Conservation (phyloP, 1,284 basidiomycete species). For the Pyrrhoderma noxium region DNA sequence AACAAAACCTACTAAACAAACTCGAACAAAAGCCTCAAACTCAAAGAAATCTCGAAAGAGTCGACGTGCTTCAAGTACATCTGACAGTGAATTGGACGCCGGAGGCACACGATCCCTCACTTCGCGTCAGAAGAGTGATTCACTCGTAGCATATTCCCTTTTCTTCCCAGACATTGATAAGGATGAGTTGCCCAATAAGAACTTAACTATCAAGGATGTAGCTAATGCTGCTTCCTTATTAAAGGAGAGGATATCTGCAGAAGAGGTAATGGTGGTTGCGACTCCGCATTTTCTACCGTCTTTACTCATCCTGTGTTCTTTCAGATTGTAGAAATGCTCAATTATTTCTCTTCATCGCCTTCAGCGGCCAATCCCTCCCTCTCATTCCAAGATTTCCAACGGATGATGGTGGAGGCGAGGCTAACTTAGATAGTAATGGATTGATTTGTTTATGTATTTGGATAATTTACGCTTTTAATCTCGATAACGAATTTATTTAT, state of each 20-base stretch:
- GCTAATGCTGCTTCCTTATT: conserved; percentile 47
- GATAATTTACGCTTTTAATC: background rate
- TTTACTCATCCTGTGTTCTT: background rate
- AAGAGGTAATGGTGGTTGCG: conserved; percentile 43
- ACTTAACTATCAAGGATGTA: conserved; percentile 58
- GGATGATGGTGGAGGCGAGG: conserved; percentile 59
- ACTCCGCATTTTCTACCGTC: background rate
- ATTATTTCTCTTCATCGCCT: conserved; percentile 48
- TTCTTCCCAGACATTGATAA: conserved; percentile 50
- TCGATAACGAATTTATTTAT: background rate
- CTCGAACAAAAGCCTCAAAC: background rate
- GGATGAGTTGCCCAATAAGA: conserved; percentile 40
- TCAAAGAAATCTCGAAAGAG: background rate
- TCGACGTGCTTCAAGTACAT: background rate
- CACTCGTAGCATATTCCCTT: conserved; percentile 51
- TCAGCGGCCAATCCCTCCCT: conserved; percentile 54
- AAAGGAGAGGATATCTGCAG: conserved; percentile 60
- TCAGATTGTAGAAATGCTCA: conserved; percentile 70
- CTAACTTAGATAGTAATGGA: conserved; percentile 25
- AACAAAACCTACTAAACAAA: no score
- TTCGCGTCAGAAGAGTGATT: conserved; percentile 44
- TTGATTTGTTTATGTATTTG: background rate
- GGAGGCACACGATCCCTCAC: conserved; percentile 31
- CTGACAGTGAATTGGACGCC: background rate
- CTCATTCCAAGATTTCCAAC: conserved; percentile 58